Percentiles rank a stretch among this genome's conserved stretches.
Conservation (phyloP, 2,329 filamentous ascomycete species). For the Parascedosporium putredinis region DNA sequence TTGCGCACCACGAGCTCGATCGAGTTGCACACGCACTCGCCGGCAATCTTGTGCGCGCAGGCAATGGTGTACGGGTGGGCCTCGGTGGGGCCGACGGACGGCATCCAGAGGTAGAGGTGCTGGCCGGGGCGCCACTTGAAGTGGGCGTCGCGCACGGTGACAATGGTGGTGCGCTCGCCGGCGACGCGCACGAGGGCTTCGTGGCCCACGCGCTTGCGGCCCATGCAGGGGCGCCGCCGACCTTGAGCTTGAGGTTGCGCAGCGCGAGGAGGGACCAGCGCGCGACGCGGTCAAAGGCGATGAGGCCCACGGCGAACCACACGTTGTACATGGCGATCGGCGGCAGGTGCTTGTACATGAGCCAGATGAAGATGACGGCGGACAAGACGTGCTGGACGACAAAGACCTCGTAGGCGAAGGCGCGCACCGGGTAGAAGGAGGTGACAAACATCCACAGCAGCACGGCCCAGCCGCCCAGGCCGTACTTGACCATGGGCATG, state of each 20-base stretch:
- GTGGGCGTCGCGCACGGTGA: conserved; percentile 50
- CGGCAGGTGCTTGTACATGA: conserved; percentile 55
- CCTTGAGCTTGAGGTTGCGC: conserved; percentile 37
- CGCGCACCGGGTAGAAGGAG: conserved; percentile 52
- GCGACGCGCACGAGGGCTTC: conserved; percentile 36
- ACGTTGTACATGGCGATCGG: conserved; percentile 47
- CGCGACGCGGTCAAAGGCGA: conserved; percentile 52
- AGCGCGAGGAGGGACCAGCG: conserved; percentile 36
- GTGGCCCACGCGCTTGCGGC: conserved; percentile 41
- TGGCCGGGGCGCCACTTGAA: conserved; percentile 51
- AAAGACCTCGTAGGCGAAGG: conserved; percentile 60
- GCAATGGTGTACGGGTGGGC: conserved; percentile 53
- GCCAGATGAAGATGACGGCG: conserved; percentile 50
- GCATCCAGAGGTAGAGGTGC: conserved; percentile 51
- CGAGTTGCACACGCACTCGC: conserved; percentile 46
- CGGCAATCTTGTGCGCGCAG: conserved; percentile 38
- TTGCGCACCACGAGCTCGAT: conserved; percentile 47
- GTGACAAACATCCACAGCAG: conserved; percentile 56
- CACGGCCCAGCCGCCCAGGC: conserved; percentile 55
- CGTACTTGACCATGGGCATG: conserved; percentile 57
- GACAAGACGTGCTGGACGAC: conserved; percentile 56
- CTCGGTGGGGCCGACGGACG: conserved; percentile 41
- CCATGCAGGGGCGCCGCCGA: conserved; percentile 30
- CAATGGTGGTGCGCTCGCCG: conserved; percentile 41
- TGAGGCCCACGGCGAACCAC: conserved; percentile 54